These are phyloP conservation scores for Zygosaccharomyces rouxii DNA, from an alignment of 805 yeast species.

Conservation along the genomic window DNA sequence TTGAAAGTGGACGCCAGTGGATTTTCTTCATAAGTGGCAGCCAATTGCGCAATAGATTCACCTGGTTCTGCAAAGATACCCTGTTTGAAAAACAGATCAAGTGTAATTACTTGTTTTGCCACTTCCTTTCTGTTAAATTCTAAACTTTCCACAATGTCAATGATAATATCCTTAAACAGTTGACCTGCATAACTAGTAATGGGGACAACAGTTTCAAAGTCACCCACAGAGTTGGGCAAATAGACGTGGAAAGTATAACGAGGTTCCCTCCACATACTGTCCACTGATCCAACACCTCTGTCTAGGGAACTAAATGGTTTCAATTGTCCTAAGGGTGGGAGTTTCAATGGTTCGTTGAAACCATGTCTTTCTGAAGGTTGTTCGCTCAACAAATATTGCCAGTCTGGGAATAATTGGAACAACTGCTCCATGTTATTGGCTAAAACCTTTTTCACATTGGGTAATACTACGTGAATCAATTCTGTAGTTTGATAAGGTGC, in stretches of 20 bases:
- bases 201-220: slow-evolving; percentile 64
- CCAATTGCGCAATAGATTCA: slow-evolving; percentile 67
- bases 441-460: slow-evolving; percentile 42
- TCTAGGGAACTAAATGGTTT: slow-evolving; percentile 32
- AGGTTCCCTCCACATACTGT: slow-evolving; percentile 63
- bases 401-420: slow-evolving; percentile 38
- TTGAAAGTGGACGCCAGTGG: slow-evolving; percentile 68
- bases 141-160: slow-evolving; percentile 70
- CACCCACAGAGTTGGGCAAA: slow-evolving; percentile 43
- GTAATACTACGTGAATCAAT: slow-evolving; percentile 47
- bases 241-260: slow-evolving; percentile 60
- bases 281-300: slow-evolving; percentile 48
- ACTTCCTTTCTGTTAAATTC: slow-evolving; percentile 89
- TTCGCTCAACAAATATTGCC: slow-evolving; percentile 34
- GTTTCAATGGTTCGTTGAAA: slow-evolving; percentile 31
- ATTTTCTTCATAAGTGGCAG: slow-evolving; percentile 39
- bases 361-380: slow-evolving; percentile 31
- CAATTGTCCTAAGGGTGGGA: slow-evolving; percentile 39
- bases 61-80: slow-evolving; percentile 69
- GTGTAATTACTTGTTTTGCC: slow-evolving; percentile 70
- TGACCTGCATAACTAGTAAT: slow-evolving; percentile 49
- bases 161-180: slow-evolving; percentile 67
- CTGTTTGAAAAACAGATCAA: slow-evolving; percentile 67
- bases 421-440: slow-evolving; percentile 42
- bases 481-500: slow-evolving; percentile 50